Evolutionary conservation across 2,329 filamentous ascomycete genomes (phyloP).

Genomic region (Fusarium newnesense): DNA sequence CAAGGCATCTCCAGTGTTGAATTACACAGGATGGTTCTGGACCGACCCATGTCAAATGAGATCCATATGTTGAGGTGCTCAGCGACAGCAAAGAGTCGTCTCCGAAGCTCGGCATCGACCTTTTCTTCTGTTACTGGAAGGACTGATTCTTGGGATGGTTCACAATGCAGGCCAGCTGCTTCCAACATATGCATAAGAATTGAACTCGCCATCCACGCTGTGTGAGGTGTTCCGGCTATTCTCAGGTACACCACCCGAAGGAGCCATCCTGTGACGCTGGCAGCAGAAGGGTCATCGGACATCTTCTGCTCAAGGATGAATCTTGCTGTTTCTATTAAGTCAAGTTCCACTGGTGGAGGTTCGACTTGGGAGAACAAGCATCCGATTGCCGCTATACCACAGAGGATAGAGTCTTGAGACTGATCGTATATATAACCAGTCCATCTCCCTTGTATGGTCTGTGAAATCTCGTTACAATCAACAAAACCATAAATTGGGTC

Average conservation of each 20-base stretch:
- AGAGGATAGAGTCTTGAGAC: constrained; percentile 54
- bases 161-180: constrained; percentile 59
- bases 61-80: constrained; percentile 69
- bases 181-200: constrained; percentile 68
- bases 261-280: constrained; percentile 61
- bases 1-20: constrained; percentile 55
- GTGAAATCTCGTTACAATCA: constrained; percentile 46
- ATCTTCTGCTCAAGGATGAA: constrained; percentile 56
- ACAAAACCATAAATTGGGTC: constrained; percentile 64
- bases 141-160: constrained; percentile 45
- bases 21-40: constrained; percentile 59
- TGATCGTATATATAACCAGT: constrained; percentile 31
- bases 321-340: constrained; percentile 58
- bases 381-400: constrained; percentile 65
- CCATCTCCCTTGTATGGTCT: constrained; percentile 49
- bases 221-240: constrained; percentile 62
- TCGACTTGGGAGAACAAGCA: constrained; percentile 60
- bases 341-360: constrained; percentile 54
- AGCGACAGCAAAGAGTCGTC: constrained; percentile 60
- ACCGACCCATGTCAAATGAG: constrained; percentile 67
- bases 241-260: constrained; percentile 65
- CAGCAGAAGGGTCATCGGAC: constrained; percentile 47
- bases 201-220: constrained; percentile 67
- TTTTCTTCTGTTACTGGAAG: constrained; percentile 41
- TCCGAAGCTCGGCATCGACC: constrained; percentile 52